These are phyloP conservation scores for Fusarium sp. DNA, from an alignment of 2,329 filamentous ascomycete genomes.

Conservation along the genomic window DNA sequence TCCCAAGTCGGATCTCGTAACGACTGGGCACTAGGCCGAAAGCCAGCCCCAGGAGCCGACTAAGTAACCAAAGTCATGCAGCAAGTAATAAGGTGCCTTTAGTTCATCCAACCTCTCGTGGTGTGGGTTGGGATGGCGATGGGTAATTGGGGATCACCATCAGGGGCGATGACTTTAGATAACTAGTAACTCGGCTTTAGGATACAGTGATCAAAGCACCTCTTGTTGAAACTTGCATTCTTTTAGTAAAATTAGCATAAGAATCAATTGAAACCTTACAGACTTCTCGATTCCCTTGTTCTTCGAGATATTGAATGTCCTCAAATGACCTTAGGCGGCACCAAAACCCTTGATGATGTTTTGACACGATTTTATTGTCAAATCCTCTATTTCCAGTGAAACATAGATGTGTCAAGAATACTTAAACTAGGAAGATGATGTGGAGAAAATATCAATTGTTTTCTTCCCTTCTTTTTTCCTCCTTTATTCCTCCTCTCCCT, in stretches of 20 bases:
- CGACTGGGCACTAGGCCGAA: not conserved
- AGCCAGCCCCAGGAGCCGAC: not conserved
- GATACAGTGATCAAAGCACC: not conserved
- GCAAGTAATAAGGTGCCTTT: not conserved
- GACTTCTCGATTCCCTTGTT: not conserved
- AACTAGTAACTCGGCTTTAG: not conserved
- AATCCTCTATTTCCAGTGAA: not conserved
- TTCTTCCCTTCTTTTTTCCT: not conserved
- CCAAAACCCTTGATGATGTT: fast-evolving
- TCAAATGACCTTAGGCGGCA: not conserved
- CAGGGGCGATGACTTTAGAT: not conserved
- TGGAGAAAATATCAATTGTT: not conserved
- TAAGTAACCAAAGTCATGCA: fast-evolving
- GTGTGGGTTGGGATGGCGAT: not conserved
- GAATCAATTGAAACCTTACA: fast-evolving
- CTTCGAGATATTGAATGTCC: not conserved
- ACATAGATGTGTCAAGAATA: not conserved
- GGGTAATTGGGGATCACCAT: not conserved
- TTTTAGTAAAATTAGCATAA: not conserved
- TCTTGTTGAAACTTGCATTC: fast-evolving
- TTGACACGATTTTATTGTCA: not conserved
- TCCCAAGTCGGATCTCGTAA: not conserved
- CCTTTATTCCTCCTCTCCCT: fast-evolving
- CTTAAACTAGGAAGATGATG: not conserved
- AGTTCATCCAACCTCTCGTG: fast-evolving